Evolutionary conservation across 2,329 filamentous ascomycete species (phyloP).

Genomic region (Alternaria novae-zelandiae): DNA sequence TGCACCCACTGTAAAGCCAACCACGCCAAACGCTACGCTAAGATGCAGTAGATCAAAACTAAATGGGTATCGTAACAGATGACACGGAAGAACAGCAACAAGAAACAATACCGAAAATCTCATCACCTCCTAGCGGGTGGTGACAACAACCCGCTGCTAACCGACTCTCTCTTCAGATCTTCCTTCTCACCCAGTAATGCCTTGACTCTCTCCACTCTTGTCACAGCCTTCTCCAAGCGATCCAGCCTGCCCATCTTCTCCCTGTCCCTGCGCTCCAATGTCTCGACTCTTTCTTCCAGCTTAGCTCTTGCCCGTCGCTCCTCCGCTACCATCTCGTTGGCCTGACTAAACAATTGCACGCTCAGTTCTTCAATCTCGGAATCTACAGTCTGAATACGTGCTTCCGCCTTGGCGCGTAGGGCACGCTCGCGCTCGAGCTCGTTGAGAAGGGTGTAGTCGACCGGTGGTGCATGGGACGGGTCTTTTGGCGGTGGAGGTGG

Average conservation of each 20-base stretch:
- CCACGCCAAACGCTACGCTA: conserved; percentile 5
- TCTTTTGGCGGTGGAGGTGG: conserved; percentile 37
- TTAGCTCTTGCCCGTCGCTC: conserved; percentile 74
- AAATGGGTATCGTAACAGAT: conserved; percentile 11
- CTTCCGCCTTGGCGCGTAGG: conserved; percentile 72
- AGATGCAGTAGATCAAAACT: conserved; percentile 1
- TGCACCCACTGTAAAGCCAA: background rate
- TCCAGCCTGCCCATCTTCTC: conserved; percentile 75
- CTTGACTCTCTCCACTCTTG: conserved; percentile 73
- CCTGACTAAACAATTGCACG: conserved; percentile 77
- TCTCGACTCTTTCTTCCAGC: conserved; percentile 72
- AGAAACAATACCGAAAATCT: background rate
- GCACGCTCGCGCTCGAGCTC: conserved; percentile 71
- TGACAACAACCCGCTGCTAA: background rate
- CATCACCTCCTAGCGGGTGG: conserved; percentile 3
- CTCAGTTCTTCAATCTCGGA: conserved; percentile 80
- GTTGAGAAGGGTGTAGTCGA: conserved; percentile 61
- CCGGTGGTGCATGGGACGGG: conserved; percentile 15
- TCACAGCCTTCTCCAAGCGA: conserved; percentile 72
- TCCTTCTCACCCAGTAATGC: conserved; percentile 57
- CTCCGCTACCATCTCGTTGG: conserved; percentile 84
- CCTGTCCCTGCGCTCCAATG: conserved; percentile 71
- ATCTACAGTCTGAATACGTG: conserved; percentile 68
- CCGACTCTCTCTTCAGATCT: background rate
- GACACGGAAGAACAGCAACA: conserved; percentile 1